A percentile compares a stretch with the other conserved stretches of the same genome.
These are phyloP conservation scores for Leccinum variicolor DNA, from an alignment of 768 basidiomycete species.

Conservation along the genomic window DNA sequence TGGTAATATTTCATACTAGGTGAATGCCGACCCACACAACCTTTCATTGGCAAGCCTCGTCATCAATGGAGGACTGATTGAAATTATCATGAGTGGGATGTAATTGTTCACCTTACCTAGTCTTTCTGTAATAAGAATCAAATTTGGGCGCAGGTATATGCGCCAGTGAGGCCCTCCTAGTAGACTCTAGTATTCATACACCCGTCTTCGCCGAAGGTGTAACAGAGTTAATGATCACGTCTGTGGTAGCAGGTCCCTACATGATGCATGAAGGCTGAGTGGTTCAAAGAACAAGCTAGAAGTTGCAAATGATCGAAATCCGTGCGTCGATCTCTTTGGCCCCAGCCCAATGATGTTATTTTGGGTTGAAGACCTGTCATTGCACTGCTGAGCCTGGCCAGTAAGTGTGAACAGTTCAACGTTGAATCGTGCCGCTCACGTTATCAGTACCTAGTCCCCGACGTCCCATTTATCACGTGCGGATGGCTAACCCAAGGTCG, in stretches of 20 bases:
- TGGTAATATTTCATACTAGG: not conserved
- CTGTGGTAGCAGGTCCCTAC: slow-evolving; percentile 16
- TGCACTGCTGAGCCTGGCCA: slow-evolving; percentile 38
- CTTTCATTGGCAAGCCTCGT: not conserved
- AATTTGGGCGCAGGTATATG: slow-evolving; percentile 23
- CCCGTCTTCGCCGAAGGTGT: not conserved
- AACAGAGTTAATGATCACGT: slow-evolving; percentile 20
- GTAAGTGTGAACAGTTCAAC: slow-evolving; percentile 15
- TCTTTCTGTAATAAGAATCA: slow-evolving; percentile 9
- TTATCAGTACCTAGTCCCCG: not conserved
- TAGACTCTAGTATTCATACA: no score
- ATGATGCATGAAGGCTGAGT: slow-evolving; percentile 10
- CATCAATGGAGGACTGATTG: not conserved
- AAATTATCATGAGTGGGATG: not conserved
- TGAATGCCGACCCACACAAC: not conserved
- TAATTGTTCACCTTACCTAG: slow-evolving; percentile 17
- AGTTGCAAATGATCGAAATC: slow-evolving; percentile 23
- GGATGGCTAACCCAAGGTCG: not conserved
- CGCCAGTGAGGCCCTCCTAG: slow-evolving; percentile 8
- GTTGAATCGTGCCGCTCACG: slow-evolving; percentile 29
- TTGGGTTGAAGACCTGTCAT: slow-evolving; percentile 43
- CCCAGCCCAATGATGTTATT: slow-evolving; percentile 22
- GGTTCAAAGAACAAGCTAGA: slow-evolving; percentile 21
- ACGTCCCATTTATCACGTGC: not conserved
- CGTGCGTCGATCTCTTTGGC: slow-evolving; percentile 23